Base-by-base conservation (phyloP, 148 eudicot genomes). In the Beta vulgaris region DNA sequence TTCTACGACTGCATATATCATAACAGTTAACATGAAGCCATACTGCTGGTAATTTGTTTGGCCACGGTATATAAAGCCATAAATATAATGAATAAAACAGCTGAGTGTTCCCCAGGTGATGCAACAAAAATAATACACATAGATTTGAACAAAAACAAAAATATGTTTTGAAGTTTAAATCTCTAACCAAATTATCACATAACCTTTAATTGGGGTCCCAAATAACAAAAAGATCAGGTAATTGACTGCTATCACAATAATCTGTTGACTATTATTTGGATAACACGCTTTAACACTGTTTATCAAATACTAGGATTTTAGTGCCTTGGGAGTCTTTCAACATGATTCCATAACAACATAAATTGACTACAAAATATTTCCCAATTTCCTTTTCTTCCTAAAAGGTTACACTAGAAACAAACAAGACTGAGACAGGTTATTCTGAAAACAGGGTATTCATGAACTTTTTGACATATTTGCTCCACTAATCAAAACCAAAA, bases 181-280 rank as follows among this genome's bases (percentile, higher is more conserved):
- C 51, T 40, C 26, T 67, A 34, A 67, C 42, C 36, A 12, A 23
- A 18, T 13, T 25, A 18, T 3, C 13, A 43, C 32, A 29, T 48
- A 19, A 23, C 18, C 34, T 18, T 19, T 43, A 9, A 70, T 63
- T 73, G 32, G 40, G 26, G 32, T 31, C 53, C n/a, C 35, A 58
- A 7, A 23, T n/a, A 62, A 31, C 42, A 62, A 12, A 46, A 55
- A 3, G 35, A 40, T 32, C 10, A 69, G 18, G 26, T 43, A 6
- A 42, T 59, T 32, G 70, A 57, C 58, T 68, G 34, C 59, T 65
- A 59, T 6, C 60, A 58, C 34, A 39, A 69, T 43, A 26, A 32
- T 32, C 37, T 28, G 32, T 23, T 53, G 28, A 65, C 39, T 18
- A 49, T 3, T 36, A 53, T 13, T 26, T 28, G 26, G 25, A 48